Percentiles rank a stretch among this genome's conserved stretches.
Evolutionary conservation across 495 filamentous ascomycete genomes (phyloP).

Genomic region (Peziza echinospora): DNA sequence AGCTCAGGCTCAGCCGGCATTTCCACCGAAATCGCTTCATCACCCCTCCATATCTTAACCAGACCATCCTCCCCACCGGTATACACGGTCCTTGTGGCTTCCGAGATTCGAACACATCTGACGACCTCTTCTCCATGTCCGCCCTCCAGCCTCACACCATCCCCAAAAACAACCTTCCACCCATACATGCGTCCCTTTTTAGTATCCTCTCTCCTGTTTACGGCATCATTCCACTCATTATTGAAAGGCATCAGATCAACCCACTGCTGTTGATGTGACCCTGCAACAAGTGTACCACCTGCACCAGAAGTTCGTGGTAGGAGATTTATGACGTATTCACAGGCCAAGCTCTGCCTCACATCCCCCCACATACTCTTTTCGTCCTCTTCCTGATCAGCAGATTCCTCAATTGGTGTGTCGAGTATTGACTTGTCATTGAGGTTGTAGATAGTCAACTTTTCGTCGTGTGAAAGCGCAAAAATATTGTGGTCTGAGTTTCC

Average conservation of each 20-base stretch:
- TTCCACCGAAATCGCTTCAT: no score
- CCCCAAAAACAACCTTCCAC: constrained; percentile 38
- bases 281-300: constrained; percentile 38
- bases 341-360: constrained; percentile 43
- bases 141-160: constrained; percentile 42
- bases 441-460: constrained; percentile 56
- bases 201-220: neutral
- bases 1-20: constrained; percentile 6
- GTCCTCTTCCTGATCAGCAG: constrained; percentile 26
- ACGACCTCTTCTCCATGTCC: constrained; percentile 74
- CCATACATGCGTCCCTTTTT: constrained; percentile 22
- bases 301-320: constrained; percentile 31
- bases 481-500: constrained; percentile 29
- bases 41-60: constrained; percentile 37
- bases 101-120: constrained; percentile 52
- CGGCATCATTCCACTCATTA: neutral
- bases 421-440: constrained; percentile 28
- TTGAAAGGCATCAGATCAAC: constrained; percentile 44
- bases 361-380: constrained; percentile 36
- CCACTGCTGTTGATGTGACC: constrained; percentile 38
- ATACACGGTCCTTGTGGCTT: constrained; percentile 44
- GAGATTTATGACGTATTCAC: constrained; percentile 68
- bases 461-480: constrained; percentile 60
- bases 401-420: constrained; percentile 31
- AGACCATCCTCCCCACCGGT: constrained; percentile 63